phyloP scores from a whole-genome alignment of 148 eudicot genomes.

The Fagopyrum tataricum region DNA sequence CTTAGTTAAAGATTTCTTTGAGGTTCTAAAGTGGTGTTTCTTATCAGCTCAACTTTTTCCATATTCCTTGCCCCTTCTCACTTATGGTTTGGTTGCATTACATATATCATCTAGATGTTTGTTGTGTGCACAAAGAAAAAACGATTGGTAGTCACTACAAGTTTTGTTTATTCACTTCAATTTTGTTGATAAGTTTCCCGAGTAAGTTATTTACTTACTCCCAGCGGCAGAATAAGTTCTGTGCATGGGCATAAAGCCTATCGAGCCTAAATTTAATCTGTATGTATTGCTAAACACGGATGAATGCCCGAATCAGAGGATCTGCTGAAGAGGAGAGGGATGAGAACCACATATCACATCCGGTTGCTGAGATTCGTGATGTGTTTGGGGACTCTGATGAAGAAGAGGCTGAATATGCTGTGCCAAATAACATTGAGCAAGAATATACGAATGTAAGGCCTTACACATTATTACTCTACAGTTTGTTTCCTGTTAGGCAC shows the following conservation, averaged over 20 bases:
- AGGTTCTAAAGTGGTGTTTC: neutral
- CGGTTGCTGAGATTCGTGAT: constrained; percentile 86
- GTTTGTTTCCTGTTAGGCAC: neutral
- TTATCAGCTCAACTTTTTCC: neutral
- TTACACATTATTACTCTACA: neutral
- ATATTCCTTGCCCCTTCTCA: neutral
- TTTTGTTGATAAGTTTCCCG: neutral
- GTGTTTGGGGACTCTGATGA: constrained; percentile 99
- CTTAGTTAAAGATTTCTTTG: neutral
- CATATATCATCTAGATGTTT: neutral
- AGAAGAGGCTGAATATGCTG: constrained; percentile 73
- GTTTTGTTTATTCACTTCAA: neutral
- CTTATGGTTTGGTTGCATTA: neutral
- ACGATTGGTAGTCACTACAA: neutral
- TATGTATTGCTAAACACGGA: neutral
- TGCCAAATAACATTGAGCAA: constrained; percentile 54
- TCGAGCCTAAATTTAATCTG: neutral
- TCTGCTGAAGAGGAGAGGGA: constrained; percentile 78
- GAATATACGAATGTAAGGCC: constrained; percentile 47
- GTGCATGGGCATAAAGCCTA: neutral
- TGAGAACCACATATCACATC: constrained; percentile 41
- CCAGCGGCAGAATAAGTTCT: neutral
- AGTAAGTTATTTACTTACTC: neutral
- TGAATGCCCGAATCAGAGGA: constrained; percentile 28
- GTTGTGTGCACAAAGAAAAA: neutral